Base-by-base conservation (phyloP, 331 rosid genomes). In the Pyracantha coccinea region DNA sequence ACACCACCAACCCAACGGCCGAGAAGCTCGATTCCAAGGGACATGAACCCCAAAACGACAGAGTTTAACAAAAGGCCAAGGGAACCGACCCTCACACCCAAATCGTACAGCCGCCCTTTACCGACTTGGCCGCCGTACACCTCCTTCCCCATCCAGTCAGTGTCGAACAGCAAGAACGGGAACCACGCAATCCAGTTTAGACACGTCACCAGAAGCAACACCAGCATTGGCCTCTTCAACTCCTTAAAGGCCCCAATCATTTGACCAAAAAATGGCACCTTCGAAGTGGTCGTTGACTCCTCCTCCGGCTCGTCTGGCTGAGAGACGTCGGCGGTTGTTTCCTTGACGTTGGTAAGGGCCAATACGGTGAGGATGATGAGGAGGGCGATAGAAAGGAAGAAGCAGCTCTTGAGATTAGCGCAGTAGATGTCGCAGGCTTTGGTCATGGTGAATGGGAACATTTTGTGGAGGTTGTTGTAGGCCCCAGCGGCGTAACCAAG, bases 71-170 rank as follows among this genome's bases (percentile, higher is more conserved):
- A 83, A 29, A 94, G 81, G 0, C 99, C 97, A 9, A 94, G 78
- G 0, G 97, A 83, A 1, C 99, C 96, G 0, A 85, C 88, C 7
- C 82, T 91, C 6, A 94, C 99, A 1, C 99, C 99, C 4, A 1
- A 41, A 60, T 86, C 86, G 72, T 94, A 94, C 17, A 67, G 25
- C 61, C 4, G 38, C 1, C 83, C 86, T 38, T 79, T 44, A 5
- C 85, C 89, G 0, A 83, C 93, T 31, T 69, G 59, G 5, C 99
- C 99, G 0, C 99, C 99, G 25, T 76, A 94, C 15, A 94, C 97
- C 75, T 94, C 99, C 8, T 29, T 53, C 4, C 97, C 99, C 99
- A 90, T 90, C 99, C 99, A 94, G 52, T 94, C 99, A 0, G 99
- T 94, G 79, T 94, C 96, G 68, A 80, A 94, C 16, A 94, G 68